Percentiles rank a stretch among this genome's conserved stretches.
Conservation (phyloP, 1,284 basidiomycete genomes). For the Marasmius fiardii region DNA sequence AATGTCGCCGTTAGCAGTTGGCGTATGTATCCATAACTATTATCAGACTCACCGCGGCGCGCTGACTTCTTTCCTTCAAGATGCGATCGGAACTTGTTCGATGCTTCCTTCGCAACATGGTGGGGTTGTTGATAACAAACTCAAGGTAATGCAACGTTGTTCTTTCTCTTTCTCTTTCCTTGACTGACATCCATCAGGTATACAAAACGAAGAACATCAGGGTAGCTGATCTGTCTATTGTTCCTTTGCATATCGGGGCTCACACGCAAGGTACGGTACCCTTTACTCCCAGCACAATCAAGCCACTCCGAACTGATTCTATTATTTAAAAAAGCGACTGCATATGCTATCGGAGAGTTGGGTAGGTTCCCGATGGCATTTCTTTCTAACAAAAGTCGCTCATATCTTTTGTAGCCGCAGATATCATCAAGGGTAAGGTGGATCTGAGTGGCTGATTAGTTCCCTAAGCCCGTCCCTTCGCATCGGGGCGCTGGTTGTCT, state of each 20-base stretch:
- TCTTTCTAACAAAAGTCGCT: neutral
- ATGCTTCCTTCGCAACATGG: constrained; percentile 59
- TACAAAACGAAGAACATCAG: constrained; percentile 44
- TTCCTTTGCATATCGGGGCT: constrained; percentile 32
- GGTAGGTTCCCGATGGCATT: neutral
- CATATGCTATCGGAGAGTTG: neutral
- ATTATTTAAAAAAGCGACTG: neutral
- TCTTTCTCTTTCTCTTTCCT: neutral
- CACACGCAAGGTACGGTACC: constrained; percentile 28
- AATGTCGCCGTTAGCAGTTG: too few relatives aligned
- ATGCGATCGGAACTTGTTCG: constrained; percentile 41
- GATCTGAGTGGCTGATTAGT: too few relatives aligned
- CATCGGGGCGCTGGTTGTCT: too few relatives aligned
- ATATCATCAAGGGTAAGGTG: neutral
- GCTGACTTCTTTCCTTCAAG: constrained; percentile 20
- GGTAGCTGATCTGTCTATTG: constrained; percentile 37
- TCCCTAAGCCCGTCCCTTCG: too few relatives aligned
- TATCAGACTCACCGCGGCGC: too few relatives aligned
- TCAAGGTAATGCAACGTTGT: constrained; percentile 35
- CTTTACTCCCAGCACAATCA: neutral
- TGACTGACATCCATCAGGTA: constrained; percentile 21
- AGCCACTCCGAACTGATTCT: neutral
- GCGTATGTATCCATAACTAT: too few relatives aligned
- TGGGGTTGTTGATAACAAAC: constrained; percentile 40
- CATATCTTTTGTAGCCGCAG: neutral